These are phyloP conservation scores for Pythium graminicola DNA, from an alignment of 352 stramenopile species.

Conservation along the genomic window DNA sequence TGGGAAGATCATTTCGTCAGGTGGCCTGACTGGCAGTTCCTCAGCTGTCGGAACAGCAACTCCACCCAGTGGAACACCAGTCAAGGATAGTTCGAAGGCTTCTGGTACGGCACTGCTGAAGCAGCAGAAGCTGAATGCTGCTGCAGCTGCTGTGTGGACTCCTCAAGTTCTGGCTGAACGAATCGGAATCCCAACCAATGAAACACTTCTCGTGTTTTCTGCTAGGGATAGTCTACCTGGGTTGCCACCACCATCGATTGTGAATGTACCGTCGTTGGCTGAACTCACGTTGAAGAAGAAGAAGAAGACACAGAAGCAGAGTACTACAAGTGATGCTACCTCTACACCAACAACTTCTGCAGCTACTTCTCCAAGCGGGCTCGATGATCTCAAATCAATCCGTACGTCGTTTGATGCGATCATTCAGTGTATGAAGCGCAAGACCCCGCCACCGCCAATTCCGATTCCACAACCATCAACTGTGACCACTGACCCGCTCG, in stretches of 20 bases:
- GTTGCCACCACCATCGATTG: conserved; percentile 57
- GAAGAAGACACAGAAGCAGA: conserved; percentile 35
- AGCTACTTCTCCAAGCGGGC: conserved; percentile 9
- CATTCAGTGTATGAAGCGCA: conserved; percentile 82
- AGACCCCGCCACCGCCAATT: conserved; percentile 63
- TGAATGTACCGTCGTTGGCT: conserved; percentile 37
- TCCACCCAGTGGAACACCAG: conserved; percentile 6
- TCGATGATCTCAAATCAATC: conserved; percentile 75
- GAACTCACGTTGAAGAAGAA: conserved; percentile 50
- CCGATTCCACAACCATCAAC: conserved; percentile 36
- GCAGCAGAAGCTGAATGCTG: conserved; percentile 33
- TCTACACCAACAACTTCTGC: conserved; percentile 11
- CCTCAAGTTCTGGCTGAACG: conserved; percentile 45
- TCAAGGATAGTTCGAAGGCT: conserved; percentile 37
- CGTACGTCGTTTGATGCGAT: conserved; percentile 76
- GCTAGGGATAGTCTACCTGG: conserved; percentile 46
- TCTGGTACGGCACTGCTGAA: conserved; percentile 25
- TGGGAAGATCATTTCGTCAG: conserved; percentile 71
- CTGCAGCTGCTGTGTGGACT: conserved; percentile 33
- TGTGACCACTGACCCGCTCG: conserved; percentile 4
- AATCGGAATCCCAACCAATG: conserved; percentile 46
- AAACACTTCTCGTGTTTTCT: conserved; percentile 54
- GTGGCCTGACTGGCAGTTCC: conserved; percentile 16
- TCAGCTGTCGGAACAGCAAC: neutral
- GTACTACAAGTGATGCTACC: conserved; percentile 17